Evolutionary conservation across 306 rosid species (phyloP).

Genomic region (Parietaria judaica): DNA sequence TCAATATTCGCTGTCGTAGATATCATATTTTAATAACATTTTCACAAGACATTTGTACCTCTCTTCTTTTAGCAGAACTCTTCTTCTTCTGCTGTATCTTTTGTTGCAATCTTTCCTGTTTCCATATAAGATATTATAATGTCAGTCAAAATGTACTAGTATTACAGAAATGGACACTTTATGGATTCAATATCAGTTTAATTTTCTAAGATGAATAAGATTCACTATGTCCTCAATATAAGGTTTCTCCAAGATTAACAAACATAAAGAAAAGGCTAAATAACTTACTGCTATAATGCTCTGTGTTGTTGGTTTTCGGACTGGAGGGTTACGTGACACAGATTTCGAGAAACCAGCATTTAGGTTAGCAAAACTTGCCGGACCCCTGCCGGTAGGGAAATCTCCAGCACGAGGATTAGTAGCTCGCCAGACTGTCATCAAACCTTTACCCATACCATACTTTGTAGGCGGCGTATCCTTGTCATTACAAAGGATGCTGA

Average conservation of each 20-base stretch:
- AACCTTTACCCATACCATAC: conserved; percentile 92
- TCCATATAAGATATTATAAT: conserved; percentile 18
- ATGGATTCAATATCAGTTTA: neutral
- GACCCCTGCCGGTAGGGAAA: conserved; percentile 32
- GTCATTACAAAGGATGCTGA: conserved; percentile 12
- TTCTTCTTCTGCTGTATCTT: conserved; percentile 54
- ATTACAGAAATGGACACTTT: conserved; percentile 14
- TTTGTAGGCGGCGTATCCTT: conserved; percentile 31
- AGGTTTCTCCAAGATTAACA: conserved; percentile 11
- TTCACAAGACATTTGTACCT: conserved; percentile 33
- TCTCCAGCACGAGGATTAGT: conserved; percentile 59
- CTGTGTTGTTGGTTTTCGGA: conserved; percentile 36
- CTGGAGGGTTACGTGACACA: conserved; percentile 19
- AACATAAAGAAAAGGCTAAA: conserved; percentile 7
- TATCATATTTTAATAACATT: conserved; percentile 6
- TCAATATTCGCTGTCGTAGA: conserved; percentile 9
- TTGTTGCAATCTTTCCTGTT: conserved; percentile 52
- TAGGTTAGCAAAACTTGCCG: conserved; percentile 32
- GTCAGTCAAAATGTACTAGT: conserved; percentile 21
- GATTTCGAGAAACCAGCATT: conserved; percentile 26
- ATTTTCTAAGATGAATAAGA: neutral
- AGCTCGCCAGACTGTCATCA: conserved; percentile 93
- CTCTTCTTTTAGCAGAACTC: conserved; percentile 31
- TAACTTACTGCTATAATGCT: conserved; percentile 37
- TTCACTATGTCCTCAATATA: neutral